These are phyloP conservation scores for Macadamia integrifolia DNA, from an alignment of 164 flowering plant genomes.

Conservation along the genomic window DNA sequence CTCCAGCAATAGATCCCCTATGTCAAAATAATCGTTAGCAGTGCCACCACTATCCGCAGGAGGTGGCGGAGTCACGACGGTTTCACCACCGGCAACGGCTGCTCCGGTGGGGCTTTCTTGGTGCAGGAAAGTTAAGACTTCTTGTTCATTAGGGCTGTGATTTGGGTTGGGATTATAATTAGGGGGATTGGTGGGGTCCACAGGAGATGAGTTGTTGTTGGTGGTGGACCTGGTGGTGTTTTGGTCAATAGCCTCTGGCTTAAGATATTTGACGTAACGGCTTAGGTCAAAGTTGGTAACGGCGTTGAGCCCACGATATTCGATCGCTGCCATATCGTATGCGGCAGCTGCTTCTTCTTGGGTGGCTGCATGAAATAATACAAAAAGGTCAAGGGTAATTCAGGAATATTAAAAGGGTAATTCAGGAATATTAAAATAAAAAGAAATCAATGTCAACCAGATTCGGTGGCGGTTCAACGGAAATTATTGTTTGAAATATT, in stretches of 20 bases:
- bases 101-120: constrained; percentile 1
- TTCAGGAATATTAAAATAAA: background rate
- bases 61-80: constrained; percentile 1
- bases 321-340: constrained; percentile 58
- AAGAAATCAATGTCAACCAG: background rate
- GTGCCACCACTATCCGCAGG: background rate
- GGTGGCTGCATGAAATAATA: constrained; percentile 40
- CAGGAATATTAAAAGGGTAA: background rate
- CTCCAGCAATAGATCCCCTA: constrained; percentile 57
- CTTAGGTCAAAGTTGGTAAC: constrained; percentile 60
- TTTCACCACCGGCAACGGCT: constrained; percentile 1
- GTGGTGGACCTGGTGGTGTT: background rate
- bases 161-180: constrained; percentile 9
- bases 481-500: constrained; percentile 4
- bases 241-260: constrained; percentile 22
- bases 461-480: constrained; percentile 5
- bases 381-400: constrained; percentile 6
- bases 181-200: constrained; percentile 4
- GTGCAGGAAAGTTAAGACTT: constrained; percentile 14
- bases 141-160: constrained; percentile 17
- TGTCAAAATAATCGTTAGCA: constrained; percentile 35
- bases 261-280: constrained; percentile 71
- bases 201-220: constrained; percentile 3
- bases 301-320: constrained; percentile 49
- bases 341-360: constrained; percentile 60